These are phyloP conservation scores for Paramecium bursaria DNA, from an alignment of 73 alveolate genomes.

Conservation along the genomic window DNA sequence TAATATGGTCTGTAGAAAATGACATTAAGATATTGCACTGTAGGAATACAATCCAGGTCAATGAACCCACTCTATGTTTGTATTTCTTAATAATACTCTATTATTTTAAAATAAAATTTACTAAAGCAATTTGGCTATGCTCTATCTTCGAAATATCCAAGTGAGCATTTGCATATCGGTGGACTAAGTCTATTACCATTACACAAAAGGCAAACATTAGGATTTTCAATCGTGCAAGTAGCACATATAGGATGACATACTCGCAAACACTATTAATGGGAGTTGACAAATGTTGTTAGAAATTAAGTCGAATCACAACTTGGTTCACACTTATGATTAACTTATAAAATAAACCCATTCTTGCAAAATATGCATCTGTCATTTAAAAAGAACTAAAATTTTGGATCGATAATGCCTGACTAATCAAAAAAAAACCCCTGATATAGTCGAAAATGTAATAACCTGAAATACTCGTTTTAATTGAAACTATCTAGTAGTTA, in stretches of 20 bases:
- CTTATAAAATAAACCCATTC: background rate
- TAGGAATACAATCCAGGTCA: background rate
- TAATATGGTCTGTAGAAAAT: no score
- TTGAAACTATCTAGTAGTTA: no score
- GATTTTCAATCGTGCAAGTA: background rate
- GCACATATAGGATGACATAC: conserved; percentile 11
- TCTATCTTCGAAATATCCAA: conserved; percentile 12
- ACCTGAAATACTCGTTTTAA: no score
- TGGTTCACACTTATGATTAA: no score
- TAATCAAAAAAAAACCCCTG: background rate
- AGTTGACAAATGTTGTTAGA: background rate
- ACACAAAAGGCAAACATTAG: background rate
- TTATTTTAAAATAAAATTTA: background rate
- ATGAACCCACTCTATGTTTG: background rate
- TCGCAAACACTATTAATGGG: background rate
- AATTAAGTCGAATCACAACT: no score
- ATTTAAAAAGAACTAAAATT: background rate
- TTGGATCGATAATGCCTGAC: background rate
- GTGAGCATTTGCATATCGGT: background rate
- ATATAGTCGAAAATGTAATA: no score
- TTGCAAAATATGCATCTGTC: background rate
- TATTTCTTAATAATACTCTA: background rate
- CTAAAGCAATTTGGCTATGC: background rate
- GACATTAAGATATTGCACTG: no score
- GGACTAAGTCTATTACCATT: background rate